Base-by-base conservation (phyloP, 2,329 filamentous ascomycete species). In the Penicillium sumatraense region DNA sequence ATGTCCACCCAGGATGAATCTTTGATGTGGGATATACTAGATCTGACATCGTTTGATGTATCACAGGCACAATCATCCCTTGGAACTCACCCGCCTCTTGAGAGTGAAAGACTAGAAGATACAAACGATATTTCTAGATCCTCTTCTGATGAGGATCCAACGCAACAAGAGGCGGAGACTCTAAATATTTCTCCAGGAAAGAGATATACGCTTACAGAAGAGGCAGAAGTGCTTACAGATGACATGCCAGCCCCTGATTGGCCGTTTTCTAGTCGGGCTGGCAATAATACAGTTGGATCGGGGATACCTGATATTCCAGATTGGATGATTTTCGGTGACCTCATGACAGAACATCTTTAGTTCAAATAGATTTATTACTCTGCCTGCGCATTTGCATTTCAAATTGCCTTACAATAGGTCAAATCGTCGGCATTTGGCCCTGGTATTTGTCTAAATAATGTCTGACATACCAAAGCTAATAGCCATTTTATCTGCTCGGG, bases 11-110 rank as follows among this genome's bases (percentile, higher is more conserved):
- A 63, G 41, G 65, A 68, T 18, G 65, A 68, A 27, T 41, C 45
- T 18, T 48, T 68, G 3, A 64, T 67, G 63, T 68, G 65, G 65
- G 57, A 66, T 40, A 68, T 68, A 23, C 59, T 68, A 4, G 65
- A 68, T 51, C 49, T 68, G 8, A 56, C 60, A 23, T 60, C 61
- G 3, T 66, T 56, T 31, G 26, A n/a, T 2, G 61, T 53, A n/a
- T n/a, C n/a, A n/a, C n/a, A n/a, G n/a, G n/a, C n/a, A n/a, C 5
- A 48, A 40, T 5, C 46, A 47, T 14, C 16, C 44, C 1, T 38
- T 36, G 2, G 51, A 52, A 8, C 26, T 51, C n/a, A 14, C 23
- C 31, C 18, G 6, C 10, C 2, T 2, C 11, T 9, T 4, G 26
- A 38, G 7, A 20, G 45, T 29, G 36, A 45, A 29, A 9, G 24